phyloP scores from a whole-genome alignment of 768 basidiomycete genomes.

The Suillus occidentalis region DNA sequence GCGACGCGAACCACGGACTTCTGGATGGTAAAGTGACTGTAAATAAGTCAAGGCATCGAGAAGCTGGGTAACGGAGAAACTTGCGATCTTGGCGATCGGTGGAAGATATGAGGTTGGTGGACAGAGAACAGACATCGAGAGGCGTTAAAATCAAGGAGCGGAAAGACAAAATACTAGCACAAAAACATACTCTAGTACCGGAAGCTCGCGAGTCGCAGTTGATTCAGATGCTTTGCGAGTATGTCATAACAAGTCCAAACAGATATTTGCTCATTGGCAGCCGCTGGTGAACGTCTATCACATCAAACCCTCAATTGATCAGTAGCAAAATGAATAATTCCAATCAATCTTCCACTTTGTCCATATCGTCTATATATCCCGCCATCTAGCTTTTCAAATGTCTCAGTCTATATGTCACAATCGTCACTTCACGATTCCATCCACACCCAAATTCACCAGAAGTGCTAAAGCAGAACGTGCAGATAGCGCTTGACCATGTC shows the following conservation, averaged over 20 bases:
- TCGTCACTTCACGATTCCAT: constrained; percentile 18
- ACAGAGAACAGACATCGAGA: constrained; percentile 10
- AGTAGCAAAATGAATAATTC: constrained; percentile 13
- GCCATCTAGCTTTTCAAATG: constrained; percentile 13
- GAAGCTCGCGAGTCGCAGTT: neutral
- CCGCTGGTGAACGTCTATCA: too few species aligned
- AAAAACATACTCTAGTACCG: constrained; percentile 1
- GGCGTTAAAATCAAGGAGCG: neutral
- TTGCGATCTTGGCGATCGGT: constrained; percentile 45
- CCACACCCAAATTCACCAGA: constrained; percentile 54
- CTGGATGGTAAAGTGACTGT: constrained; percentile 56
- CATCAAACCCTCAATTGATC: too few species aligned
- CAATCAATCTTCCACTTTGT: constrained; percentile 16
- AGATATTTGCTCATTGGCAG: too few species aligned
- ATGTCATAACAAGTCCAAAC: constrained; percentile 1
- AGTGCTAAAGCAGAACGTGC: constrained; percentile 59
- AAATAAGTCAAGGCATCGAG: constrained; percentile 50
- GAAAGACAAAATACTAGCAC: neutral
- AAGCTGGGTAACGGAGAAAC: constrained; percentile 38
- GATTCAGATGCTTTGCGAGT: neutral
- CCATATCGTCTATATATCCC: constrained; percentile 21
- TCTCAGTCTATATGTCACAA: constrained; percentile 29
- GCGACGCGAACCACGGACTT: constrained; percentile 58
- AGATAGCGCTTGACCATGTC: constrained; percentile 48
- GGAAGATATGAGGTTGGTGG: constrained; percentile 59